Percentiles rank a stretch among this genome's conserved stretches.
These are phyloP conservation scores for Monilinia vaccinii-corymbosi DNA, from an alignment of 2,329 filamentous ascomycete species.

Conservation along the genomic window DNA sequence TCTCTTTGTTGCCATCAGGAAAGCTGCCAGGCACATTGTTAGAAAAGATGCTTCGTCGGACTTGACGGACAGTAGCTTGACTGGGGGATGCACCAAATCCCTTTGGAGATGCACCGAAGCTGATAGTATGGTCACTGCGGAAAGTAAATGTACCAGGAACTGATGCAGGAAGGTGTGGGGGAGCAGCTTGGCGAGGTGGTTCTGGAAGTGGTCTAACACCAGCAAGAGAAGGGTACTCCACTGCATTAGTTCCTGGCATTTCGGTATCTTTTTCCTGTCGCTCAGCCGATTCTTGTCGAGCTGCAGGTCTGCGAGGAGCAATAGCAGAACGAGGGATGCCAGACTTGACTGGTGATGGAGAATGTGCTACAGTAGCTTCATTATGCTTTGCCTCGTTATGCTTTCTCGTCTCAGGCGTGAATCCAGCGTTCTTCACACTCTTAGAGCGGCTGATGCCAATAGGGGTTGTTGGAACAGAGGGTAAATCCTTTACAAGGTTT, in stretches of 20 bases:
- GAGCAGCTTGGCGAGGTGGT: constrained; percentile 12
- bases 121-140: constrained; percentile 56
- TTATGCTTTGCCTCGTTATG: constrained; percentile 36
- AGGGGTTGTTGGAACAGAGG: constrained; percentile 51
- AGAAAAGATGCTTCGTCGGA: constrained; percentile 43
- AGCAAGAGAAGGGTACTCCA: constrained; percentile 27
- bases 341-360: constrained; percentile 48
- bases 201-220: constrained; percentile 22
- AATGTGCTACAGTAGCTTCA: constrained; percentile 33
- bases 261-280: background rate
- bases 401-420: constrained; percentile 59
- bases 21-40: constrained; percentile 47
- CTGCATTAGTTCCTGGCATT: background rate
- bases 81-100: constrained; percentile 49
- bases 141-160: constrained; percentile 54
- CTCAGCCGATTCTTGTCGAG: background rate
- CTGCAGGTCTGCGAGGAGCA: background rate
- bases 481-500: constrained; percentile 47
- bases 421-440: constrained; percentile 65
- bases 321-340: constrained; percentile 35
- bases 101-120: constrained; percentile 39
- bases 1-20: constrained; percentile 48
- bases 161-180: constrained; percentile 26
- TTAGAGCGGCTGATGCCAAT: constrained; percentile 39
- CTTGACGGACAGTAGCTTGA: constrained; percentile 52